Conservation (phyloP, 2,329 filamentous ascomycete genomes). For the Exophiala viscosa region DNA sequence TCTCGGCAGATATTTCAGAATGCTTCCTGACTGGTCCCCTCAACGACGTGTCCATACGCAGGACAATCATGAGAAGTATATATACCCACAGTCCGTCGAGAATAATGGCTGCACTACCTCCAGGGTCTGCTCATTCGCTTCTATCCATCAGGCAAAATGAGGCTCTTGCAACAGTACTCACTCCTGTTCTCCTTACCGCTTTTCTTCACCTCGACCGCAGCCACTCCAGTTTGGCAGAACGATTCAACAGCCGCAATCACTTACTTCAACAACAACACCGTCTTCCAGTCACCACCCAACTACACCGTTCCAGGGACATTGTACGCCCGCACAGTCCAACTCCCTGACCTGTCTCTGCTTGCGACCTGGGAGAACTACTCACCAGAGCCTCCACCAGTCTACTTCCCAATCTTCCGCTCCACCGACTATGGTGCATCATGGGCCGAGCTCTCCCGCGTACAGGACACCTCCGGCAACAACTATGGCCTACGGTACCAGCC, state of each 20-base stretch:
- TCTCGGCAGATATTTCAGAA: no score
- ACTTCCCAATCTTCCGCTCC: slow-evolving; percentile 51
- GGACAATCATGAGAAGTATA: no score
- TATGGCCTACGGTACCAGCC: slow-evolving; percentile 68
- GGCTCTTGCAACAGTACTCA: no score
- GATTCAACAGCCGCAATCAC: not conserved
- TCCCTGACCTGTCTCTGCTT: slow-evolving; percentile 38
- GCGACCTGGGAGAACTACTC: slow-evolving; percentile 54
- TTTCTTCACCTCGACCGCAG: no score
- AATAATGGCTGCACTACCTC: no score
- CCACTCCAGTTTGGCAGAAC: no score
- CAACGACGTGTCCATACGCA: no score
- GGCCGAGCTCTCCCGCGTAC: slow-evolving; percentile 60
- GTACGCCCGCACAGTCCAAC: slow-evolving; percentile 49
- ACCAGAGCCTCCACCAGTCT: slow-evolving; percentile 52
- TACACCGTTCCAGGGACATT: slow-evolving; percentile 48
- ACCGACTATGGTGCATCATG: slow-evolving; percentile 58
- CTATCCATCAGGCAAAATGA: no score
- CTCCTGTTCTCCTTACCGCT: no score
- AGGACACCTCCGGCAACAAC: slow-evolving; percentile 58
- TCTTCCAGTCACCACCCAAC: slow-evolving; percentile 44
- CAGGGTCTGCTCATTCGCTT: no score
- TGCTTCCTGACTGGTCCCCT: no score
- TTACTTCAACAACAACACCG: slow-evolving; percentile 7
- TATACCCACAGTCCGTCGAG: no score